Evolutionary conservation across 176 grass and related monocot genomes (phyloP), one percentile per base, ranked within the genome.

Genomic region (Phragmites australis): DNA sequence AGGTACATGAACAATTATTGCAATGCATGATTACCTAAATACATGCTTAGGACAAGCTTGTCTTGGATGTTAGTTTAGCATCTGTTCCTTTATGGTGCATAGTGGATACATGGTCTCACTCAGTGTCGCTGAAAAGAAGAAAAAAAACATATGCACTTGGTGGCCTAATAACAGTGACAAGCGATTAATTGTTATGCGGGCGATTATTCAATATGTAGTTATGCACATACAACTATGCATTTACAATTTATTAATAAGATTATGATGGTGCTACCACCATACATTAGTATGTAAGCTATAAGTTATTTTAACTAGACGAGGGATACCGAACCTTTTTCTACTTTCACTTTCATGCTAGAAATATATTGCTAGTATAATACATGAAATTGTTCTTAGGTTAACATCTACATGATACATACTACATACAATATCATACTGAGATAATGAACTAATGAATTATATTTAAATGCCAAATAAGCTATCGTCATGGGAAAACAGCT

Each of bases 1-100:
- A 98, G 92, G 95, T 94, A 92, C 26, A 48, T 48, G 8, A 40
- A 60, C 16, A 43, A 13, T 42, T 57, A 31, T 23, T 77, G 22
- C 0, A 27, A 82, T 18, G 16, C 44, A 81, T 81, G 4, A 70
- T 50, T 86, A 32, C 66, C 67, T 80, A 86, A 64, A 58, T 57
- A 72, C 31, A 37, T 59, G 53, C 65, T 61, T 70, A 63, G 22
- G 47, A 31, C 1, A 54, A 69, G n/a, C 47, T 45, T 54, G 44
- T 47, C 19, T 65, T 55, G 34, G 19, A 34, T 34, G 32, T 53
- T 56, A 65, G 26, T 74, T 86, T 65, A 21, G n/a, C 27, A 21
- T 5, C 14, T 61, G 21, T 70, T 40, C 23, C 68, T 72, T 64
- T 72, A 43, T 54, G 4, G 32, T 26, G 32, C 31, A 74, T 42